These are phyloP conservation scores for Scalesia atractyloides DNA, from an alignment of 129 eudicot genomes.

Conservation along the genomic window DNA sequence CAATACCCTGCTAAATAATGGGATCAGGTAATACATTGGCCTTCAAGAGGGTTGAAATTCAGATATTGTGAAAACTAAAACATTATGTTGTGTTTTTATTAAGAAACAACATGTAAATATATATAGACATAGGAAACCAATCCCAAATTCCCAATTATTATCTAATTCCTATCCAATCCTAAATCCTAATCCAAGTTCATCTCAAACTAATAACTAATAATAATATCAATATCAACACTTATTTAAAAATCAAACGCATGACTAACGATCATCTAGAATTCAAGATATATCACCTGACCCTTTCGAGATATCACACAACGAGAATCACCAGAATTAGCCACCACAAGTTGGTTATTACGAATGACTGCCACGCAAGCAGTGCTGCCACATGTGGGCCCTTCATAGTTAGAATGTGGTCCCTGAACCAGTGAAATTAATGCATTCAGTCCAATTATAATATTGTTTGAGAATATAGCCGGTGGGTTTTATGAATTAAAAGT, in stretches of 20 bases:
- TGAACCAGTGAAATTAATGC: constrained; percentile 20
- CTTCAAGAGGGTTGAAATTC: too few species aligned
- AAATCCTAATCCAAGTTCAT: neutral
- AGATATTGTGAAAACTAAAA: neutral
- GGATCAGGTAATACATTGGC: too few species aligned
- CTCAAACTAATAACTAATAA: neutral
- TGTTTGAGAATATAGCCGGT: constrained; percentile 6
- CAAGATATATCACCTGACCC: constrained; percentile 51
- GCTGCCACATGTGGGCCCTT: constrained; percentile 77
- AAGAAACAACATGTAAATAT: neutral
- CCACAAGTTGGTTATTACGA: constrained; percentile 58
- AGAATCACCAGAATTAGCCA: constrained; percentile 98
- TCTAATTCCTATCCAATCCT: neutral
- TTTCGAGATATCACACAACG: constrained; percentile 84
- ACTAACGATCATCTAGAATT: neutral
- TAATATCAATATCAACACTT: neutral
- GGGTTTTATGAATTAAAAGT: neutral
- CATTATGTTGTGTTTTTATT: neutral
- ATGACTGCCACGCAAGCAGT: constrained; percentile 87
- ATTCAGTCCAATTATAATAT: constrained; percentile 15
- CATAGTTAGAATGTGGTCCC: constrained; percentile 61
- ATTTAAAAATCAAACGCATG: neutral
- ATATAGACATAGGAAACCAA: neutral
- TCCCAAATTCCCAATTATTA: neutral
- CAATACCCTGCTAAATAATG: too few species aligned